Conservation (phyloP, 2,329 filamentous ascomycete genomes). For the Venturia effusa region DNA sequence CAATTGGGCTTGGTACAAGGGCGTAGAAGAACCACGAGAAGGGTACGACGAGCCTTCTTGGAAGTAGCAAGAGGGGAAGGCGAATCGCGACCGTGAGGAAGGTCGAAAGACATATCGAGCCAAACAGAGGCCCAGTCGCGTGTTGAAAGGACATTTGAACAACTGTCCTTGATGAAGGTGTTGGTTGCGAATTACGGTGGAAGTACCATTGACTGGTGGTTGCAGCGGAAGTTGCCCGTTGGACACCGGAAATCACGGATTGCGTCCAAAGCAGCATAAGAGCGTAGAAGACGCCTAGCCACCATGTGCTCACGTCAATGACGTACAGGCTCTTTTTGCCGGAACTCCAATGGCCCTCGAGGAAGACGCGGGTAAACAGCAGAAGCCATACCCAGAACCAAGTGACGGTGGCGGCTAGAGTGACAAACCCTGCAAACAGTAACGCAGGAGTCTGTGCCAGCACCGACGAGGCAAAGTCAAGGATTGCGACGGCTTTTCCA, state of each 20-base stretch:
- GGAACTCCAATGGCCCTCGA: constrained; percentile 70
- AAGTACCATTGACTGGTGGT: constrained; percentile 99
- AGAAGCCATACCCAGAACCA: constrained; percentile 96
- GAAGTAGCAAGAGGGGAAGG: constrained; percentile 74
- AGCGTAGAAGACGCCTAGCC: constrained; percentile 85
- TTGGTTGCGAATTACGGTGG: constrained; percentile 72
- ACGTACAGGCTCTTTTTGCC: constrained; percentile 53
- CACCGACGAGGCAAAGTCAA: constrained; percentile 87
- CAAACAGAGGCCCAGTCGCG: constrained; percentile 76
- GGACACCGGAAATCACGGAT: constrained; percentile 74
- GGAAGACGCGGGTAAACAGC: constrained; percentile 93
- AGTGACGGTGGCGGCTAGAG: constrained; percentile 61
- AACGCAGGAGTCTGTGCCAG: constrained; percentile 75
- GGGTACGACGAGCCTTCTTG: constrained; percentile 59
- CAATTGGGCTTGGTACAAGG: constrained; percentile 74
- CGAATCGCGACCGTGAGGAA: constrained; percentile 70
- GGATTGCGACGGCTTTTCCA: constrained; percentile 71
- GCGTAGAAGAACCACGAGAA: constrained; percentile 64
- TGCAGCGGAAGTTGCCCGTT: constrained; percentile 83
- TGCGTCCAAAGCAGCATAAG: constrained; percentile 94
- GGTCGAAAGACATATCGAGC: constrained; percentile 82
- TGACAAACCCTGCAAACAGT: constrained; percentile 70
- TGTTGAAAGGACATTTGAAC: constrained; percentile 75
- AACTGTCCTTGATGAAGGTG: constrained; percentile 67
- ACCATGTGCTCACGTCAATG: constrained; percentile 84